A percentile compares a stretch with the other conserved stretches of the same genome.
Evolutionary conservation across 2,329 filamentous ascomycete species (phyloP).

Genomic region (Fusarium secorum): DNA sequence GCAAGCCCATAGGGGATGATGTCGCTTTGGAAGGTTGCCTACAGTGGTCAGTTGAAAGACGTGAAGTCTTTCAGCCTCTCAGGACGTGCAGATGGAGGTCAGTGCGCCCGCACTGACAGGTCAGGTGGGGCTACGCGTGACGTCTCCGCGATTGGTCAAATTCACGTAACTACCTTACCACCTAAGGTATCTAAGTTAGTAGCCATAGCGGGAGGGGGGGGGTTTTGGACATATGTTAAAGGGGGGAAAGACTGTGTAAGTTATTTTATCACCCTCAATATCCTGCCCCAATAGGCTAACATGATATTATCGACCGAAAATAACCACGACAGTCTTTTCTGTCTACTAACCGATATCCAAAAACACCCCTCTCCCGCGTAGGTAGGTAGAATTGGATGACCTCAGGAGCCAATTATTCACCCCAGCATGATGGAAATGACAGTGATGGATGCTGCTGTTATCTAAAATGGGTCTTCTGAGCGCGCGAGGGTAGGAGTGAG

Average conservation of each 20-base stretch:
- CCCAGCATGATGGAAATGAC: background rate
- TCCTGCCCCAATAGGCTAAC: too few relatives aligned
- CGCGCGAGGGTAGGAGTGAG: background rate
- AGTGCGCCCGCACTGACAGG: constrained; percentile 9
- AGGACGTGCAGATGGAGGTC: background rate
- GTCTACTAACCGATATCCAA: too few relatives aligned
- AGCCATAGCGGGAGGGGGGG: too few relatives aligned
- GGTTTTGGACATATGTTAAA: too few relatives aligned
- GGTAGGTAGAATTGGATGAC: background rate
- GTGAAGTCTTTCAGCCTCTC: constrained; percentile 9
- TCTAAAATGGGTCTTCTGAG: background rate
- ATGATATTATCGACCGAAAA: too few relatives aligned
- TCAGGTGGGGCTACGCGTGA: background rate
- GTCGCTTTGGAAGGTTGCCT: constrained; percentile 3
- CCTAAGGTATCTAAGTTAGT: background rate
- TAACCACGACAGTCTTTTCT: too few relatives aligned
- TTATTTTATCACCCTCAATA: too few relatives aligned
- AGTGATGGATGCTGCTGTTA: background rate
- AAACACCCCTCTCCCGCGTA: too few relatives aligned
- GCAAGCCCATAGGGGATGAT: background rate
- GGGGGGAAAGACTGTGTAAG: too few relatives aligned
- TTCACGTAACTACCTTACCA: background rate
- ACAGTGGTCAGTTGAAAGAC: constrained; percentile 7
- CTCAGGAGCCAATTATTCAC: background rate
- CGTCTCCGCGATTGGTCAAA: background rate